phyloP scores from a whole-genome alignment of 306 rosid genomes.

The Cucurbita argyrosperma region DNA sequence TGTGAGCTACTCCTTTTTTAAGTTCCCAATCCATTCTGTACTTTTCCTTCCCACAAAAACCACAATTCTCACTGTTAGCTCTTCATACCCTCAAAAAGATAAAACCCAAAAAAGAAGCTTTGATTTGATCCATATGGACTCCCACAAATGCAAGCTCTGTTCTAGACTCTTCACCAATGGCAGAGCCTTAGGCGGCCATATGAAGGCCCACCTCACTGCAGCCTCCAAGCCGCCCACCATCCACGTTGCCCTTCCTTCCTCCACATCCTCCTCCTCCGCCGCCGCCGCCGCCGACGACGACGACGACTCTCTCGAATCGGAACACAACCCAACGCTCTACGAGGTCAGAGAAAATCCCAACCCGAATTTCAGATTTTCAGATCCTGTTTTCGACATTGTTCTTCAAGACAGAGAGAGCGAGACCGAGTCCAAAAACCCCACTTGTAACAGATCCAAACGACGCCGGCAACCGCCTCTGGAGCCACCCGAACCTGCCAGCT shows the following conservation, averaged over 20 bases:
- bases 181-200: conserved; percentile 78
- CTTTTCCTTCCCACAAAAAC: conserved; percentile 10
- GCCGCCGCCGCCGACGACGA: not conserved
- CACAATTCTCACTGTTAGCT: not conserved
- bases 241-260: not conserved
- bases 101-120: not conserved
- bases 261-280: conserved; percentile 10
- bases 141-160: conserved; percentile 81
- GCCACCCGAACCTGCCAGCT: conserved; percentile 27
- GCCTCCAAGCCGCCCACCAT: not conserved
- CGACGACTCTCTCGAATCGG: not conserved
- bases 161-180: conserved; percentile 45
- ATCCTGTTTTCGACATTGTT: conserved; percentile 47
- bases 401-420: conserved; percentile 79
- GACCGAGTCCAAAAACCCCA: conserved; percentile 63
- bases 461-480: conserved; percentile 9
- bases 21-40: conserved; percentile 30
- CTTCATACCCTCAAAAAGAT: no score
- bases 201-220: conserved; percentile 66
- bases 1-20: conserved; percentile 80
- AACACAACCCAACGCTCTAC: conserved; percentile 21
- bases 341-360: conserved; percentile 59
- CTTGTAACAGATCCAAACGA: conserved; percentile 79
- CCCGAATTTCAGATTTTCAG: conserved; percentile 35
- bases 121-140: conserved; percentile 38